Evolutionary conservation across 495 filamentous ascomycete genomes (phyloP).

Genomic region (Neurospora hispaniola): DNA sequence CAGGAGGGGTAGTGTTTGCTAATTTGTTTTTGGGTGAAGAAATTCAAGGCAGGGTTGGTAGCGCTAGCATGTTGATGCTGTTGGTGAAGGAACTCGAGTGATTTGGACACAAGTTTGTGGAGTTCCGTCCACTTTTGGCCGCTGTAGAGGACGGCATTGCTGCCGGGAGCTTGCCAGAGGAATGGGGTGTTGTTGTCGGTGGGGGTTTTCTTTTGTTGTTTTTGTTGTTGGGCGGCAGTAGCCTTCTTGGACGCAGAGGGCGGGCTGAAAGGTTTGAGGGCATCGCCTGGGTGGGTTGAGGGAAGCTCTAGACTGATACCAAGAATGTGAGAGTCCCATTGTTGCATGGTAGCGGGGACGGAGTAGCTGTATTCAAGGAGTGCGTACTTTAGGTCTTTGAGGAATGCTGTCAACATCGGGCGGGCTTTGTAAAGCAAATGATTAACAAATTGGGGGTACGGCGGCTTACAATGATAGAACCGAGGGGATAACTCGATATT

Average conservation of each 20-base stretch:
- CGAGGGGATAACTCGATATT: constrained; percentile 62
- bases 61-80: constrained; percentile 3
- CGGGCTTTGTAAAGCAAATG: background rate
- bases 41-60: constrained; percentile 9
- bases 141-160: constrained; percentile 68
- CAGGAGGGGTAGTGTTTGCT: constrained; percentile 61
- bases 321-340: constrained; percentile 44
- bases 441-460: background rate
- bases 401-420: background rate
- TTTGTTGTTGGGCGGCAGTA: constrained; percentile 11
- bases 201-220: constrained; percentile 10
- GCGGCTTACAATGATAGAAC: constrained; percentile 63
- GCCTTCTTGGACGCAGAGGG: constrained; percentile 28
- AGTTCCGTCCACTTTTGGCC: constrained; percentile 77
- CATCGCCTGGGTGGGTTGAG: constrained; percentile 41
- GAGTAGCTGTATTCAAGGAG: constrained; percentile 69
- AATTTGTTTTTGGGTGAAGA: constrained; percentile 37
- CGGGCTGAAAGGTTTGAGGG: constrained; percentile 37
- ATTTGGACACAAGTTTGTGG: constrained; percentile 57
- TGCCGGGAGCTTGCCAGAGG: constrained; percentile 72
- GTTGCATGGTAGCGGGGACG: constrained; percentile 27
- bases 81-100: constrained; percentile 35
- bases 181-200: constrained; percentile 43
- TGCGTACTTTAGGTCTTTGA: constrained; percentile 51
- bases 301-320: constrained; percentile 73